A percentile compares a stretch with the other conserved stretches of the same genome.
Conservation (phyloP, 257 asterid species). For the Thymus mandschuricus region DNA sequence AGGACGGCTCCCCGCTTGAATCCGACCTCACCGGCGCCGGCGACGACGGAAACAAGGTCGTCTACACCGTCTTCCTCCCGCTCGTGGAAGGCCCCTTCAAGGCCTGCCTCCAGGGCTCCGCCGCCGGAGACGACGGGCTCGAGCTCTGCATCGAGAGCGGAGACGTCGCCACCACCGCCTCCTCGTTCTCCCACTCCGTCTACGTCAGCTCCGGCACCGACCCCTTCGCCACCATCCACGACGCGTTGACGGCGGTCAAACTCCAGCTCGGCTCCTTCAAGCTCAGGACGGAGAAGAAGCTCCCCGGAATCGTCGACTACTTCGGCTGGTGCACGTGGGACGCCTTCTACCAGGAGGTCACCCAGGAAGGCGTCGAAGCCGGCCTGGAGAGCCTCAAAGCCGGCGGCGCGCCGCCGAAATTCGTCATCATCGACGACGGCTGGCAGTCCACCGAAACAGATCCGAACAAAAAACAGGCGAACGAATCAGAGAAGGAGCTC, state of each 20-base stretch:
- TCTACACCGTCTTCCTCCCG: slow-evolving; percentile 72
- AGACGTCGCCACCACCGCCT: slow-evolving; percentile 41
- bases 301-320: slow-evolving; percentile 68
- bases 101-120: slow-evolving; percentile 73
- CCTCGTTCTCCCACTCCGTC: slow-evolving; percentile 56
- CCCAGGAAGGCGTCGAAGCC: slow-evolving; percentile 77
- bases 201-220: slow-evolving; percentile 68
- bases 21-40: slow-evolving; percentile 46
- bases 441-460: slow-evolving; percentile 78
- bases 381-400: slow-evolving; percentile 66
- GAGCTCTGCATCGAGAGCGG: slow-evolving; percentile 81
- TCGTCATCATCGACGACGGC: slow-evolving; percentile 85
- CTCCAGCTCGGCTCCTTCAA: slow-evolving; percentile 62
- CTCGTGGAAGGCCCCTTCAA: slow-evolving; percentile 74
- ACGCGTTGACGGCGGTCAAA: slow-evolving; percentile 60
- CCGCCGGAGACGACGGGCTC: slow-evolving; percentile 46
- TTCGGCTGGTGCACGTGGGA: slow-evolving; percentile 99
- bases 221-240: slow-evolving; percentile 61
- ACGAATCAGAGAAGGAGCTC: slow-evolving; percentile 34
- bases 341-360: slow-evolving; percentile 84
- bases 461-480: background rate
- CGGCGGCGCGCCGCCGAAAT: slow-evolving; percentile 75
- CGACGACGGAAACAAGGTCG: slow-evolving; percentile 39
- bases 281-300: slow-evolving; percentile 66
- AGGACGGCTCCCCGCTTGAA: slow-evolving; percentile 54